Base-by-base conservation (phyloP, 2,329 filamentous ascomycete genomes). In the Colletotrichum gloeosporioides region DNA sequence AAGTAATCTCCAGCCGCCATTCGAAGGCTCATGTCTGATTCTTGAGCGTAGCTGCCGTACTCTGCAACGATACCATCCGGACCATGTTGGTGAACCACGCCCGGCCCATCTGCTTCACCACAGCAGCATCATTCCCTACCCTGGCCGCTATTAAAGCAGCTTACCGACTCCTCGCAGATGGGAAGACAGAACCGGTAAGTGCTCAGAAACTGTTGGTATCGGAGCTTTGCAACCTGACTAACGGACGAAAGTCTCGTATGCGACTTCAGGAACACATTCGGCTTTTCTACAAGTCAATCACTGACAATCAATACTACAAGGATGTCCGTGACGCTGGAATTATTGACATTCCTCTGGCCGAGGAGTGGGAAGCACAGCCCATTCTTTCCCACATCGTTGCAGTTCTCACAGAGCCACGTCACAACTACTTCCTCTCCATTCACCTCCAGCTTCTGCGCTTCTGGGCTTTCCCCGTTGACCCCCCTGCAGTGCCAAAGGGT, bases 401-500 rank as follows among this genome's bases (percentile, higher is more conserved):
- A 2, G 57, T 85, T 12, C 79, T 66, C 72, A 83, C 82, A 4
- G 78, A 79, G 16, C 79, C 79, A 55, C 72, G 78, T 6, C 78
- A 82, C 62, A 77, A 76, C 16, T 78, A 59, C 25, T 82, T 73
- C 57, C 77, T 83, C 7, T 69, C 77, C 6, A 79, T 81, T 68
- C 81, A 83, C 62, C 76, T 83, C 39, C 74, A 77, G 64, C 44
- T 79, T 32, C 44, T 72, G 15, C 72, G 74, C 27, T 71, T 80
- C 59, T 79, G 69, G 29, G 80, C 76, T 6, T 82, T 76, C 49
- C 79, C 85, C 1, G 82, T 88, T 2, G 83, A 83, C 10, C 80
- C 82, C 65, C 87, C 86, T 2, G 84, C 84, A 6, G 87, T 88
- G 6, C 85, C 86, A 2, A 78, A 80, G 57, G 85, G 86, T 0